Base-by-base conservation (phyloP, 1,284 basidiomycete genomes). In the Pseudozyma pruni region DNA sequence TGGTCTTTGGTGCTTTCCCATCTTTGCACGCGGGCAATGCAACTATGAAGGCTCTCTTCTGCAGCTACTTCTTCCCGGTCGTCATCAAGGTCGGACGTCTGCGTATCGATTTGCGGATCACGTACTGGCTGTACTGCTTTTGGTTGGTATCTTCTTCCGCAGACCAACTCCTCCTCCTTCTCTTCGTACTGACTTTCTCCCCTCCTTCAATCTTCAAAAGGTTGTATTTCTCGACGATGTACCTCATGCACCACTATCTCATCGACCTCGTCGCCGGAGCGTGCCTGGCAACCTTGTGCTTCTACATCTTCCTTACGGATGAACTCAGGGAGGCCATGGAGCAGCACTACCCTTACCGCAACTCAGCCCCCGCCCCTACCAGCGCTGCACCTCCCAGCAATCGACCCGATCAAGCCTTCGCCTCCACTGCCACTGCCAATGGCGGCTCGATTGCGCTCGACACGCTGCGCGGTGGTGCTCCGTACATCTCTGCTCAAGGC, bases 181-280 rank as follows among this genome's bases (percentile, higher is more conserved):
- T n/a, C n/a, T n/a, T n/a, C n/a, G n/a, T n/a, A n/a, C n/a, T n/a
- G n/a, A n/a, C n/a, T n/a, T n/a, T n/a, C n/a, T n/a, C n/a, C n/a
- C n/a, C n/a, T n/a, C n/a, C n/a, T n/a, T n/a, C n/a, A n/a, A n/a
- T n/a, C n/a, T n/a, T n/a, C n/a, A n/a, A n/a, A n/a, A n/a, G n/a
- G n/a, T 87, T 98, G 1, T 98, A 96, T 84, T 98, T 94, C 95
- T 90, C 91, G 22, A 98, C 95, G 31, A 98, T 98, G 95, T 75
- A 74, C 50, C 71, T 80, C 22, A 80, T 79, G 72, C 81, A 83
- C 47, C 81, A 98, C 85, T 98, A 98, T 86, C 89, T 98, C 74
- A 93, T 98, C 84, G 96, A 98, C 80, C 90, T 98, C 74, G 92
- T 94, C 33, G 92, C 90, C 3, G 95, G 95, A 8, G 92, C 92